Percentiles rank a stretch among this genome's conserved stretches.
These are phyloP conservation scores for Sclerotinia minor DNA, from an alignment of 2,329 filamentous ascomycete species.

Conservation along the genomic window DNA sequence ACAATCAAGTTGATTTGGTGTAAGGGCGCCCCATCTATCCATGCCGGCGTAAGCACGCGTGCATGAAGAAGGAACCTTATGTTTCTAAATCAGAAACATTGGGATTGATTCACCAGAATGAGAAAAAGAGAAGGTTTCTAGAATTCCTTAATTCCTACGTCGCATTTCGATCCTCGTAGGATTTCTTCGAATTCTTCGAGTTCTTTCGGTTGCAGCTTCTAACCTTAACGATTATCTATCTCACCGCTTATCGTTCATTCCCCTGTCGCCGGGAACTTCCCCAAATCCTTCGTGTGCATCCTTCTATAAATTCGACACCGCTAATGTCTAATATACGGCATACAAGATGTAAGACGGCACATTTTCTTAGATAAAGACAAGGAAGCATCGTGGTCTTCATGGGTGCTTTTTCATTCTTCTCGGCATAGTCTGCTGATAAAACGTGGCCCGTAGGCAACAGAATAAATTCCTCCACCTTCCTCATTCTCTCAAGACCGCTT, in stretches of 20 bases:
- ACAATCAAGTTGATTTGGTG: slow-evolving; percentile 22
- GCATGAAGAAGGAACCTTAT: background rate
- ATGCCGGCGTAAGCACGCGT: slow-evolving; percentile 20
- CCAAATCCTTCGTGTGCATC: slow-evolving; percentile 20
- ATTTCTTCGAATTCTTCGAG: too few relatives aligned
- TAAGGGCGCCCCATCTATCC: background rate
- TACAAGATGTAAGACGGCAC: slow-evolving; percentile 24
- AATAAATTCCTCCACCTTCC: slow-evolving; percentile 21
- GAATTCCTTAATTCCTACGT: slow-evolving; percentile 13
- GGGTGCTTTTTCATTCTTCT: background rate
- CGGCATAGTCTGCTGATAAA: slow-evolving; percentile 21
- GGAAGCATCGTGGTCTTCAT: slow-evolving; percentile 1
- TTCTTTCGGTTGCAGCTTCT: slow-evolving; percentile 11
- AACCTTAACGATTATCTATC: background rate
- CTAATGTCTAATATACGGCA: slow-evolving; percentile 21
- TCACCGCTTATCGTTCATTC: slow-evolving; percentile 20
- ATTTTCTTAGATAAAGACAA: slow-evolving; percentile 1
- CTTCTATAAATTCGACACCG: slow-evolving; percentile 14
- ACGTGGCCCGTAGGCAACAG: slow-evolving; percentile 4
- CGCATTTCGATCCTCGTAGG: slow-evolving; percentile 9
- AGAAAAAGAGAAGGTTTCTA: slow-evolving; percentile 9
- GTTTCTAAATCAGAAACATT: slow-evolving; percentile 21
- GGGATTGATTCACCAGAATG: background rate
- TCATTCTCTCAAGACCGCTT: slow-evolving; percentile 8
- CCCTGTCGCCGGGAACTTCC: background rate